A percentile compares a stretch with the other conserved stretches of the same genome.
phyloP scores from a whole-genome alignment of 2,329 filamentous ascomycete species.

The Neophaeococcomyces mojaviensis region DNA sequence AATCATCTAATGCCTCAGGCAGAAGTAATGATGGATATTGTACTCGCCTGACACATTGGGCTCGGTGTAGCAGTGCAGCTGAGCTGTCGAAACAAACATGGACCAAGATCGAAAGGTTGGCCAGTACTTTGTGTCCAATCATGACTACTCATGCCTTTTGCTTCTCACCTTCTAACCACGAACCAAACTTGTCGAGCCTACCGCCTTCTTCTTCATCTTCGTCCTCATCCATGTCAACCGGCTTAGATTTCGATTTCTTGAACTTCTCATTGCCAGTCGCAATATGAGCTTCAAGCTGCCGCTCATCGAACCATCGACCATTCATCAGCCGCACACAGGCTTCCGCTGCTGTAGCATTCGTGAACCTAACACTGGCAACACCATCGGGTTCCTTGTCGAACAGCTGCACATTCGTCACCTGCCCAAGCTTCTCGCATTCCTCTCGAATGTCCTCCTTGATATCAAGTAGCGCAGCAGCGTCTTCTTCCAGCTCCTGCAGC shows the following conservation, averaged over 20 bases:
- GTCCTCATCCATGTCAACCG: constrained; percentile 38
- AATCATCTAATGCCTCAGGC: no score
- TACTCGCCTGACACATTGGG: no score
- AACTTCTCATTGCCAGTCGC: constrained; percentile 66
- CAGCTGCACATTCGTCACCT: constrained; percentile 82
- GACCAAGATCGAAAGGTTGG: no score
- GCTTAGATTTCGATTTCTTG: constrained; percentile 53
- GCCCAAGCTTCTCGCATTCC: constrained; percentile 77
- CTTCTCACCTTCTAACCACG: constrained; percentile 41
- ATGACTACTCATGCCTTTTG: constrained; percentile 1
- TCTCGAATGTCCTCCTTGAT: constrained; percentile 93
- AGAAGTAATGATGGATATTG: no score
- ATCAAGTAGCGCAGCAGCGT: constrained; percentile 72
- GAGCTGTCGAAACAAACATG: no score
- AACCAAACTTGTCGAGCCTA: constrained; percentile 42
- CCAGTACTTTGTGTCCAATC: no score
- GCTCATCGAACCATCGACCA: constrained; percentile 70
- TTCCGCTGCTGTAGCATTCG: constrained; percentile 59
- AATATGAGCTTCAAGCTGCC: constrained; percentile 63
- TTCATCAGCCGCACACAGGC: constrained; percentile 68
- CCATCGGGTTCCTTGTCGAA: constrained; percentile 82
- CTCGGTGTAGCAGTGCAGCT: no score
- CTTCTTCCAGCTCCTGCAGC: constrained; percentile 72
- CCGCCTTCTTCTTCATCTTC: constrained; percentile 42
- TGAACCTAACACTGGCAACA: constrained; percentile 77